Evolutionary conservation across 257 asterid genomes (phyloP).

Genomic region (Solanum peruvianum): DNA sequence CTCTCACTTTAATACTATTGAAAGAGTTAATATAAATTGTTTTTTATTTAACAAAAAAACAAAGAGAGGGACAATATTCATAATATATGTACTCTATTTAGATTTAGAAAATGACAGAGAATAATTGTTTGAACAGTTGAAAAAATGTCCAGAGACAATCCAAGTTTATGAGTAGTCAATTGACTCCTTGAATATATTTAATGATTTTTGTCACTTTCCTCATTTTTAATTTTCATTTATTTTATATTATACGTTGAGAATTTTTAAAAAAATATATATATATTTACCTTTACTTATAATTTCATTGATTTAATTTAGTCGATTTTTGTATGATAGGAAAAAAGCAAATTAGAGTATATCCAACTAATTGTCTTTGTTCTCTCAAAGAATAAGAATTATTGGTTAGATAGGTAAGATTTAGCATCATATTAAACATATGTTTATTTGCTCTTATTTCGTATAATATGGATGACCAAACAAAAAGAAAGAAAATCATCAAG

Average conservation of each 20-base stretch:
- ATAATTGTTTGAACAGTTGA: neutral
- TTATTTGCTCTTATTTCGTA: neutral
- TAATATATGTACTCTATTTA: neutral
- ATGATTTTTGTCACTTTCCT: neutral
- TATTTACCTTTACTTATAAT: neutral
- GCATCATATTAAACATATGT: neutral
- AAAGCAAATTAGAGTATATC: neutral
- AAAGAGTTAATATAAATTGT: neutral
- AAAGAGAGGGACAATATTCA: neutral
- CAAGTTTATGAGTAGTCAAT: neutral
- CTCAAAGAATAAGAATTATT: neutral
- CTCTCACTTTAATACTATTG: neutral
- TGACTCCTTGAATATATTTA: neutral
- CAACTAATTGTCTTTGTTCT: neutral
- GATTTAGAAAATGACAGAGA: neutral
- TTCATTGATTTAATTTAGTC: neutral
- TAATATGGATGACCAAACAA: neutral
- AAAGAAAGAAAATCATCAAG: neutral
- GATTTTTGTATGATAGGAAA: neutral
- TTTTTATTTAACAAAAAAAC: neutral
- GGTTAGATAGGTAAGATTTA: neutral
- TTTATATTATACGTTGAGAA: neutral
- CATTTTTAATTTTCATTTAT: neutral
- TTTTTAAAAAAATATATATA: neutral
- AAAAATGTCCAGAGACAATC: neutral